These are phyloP conservation scores for Leccinum solheimii DNA, from an alignment of 1,284 basidiomycete species.

Conservation along the genomic window DNA sequence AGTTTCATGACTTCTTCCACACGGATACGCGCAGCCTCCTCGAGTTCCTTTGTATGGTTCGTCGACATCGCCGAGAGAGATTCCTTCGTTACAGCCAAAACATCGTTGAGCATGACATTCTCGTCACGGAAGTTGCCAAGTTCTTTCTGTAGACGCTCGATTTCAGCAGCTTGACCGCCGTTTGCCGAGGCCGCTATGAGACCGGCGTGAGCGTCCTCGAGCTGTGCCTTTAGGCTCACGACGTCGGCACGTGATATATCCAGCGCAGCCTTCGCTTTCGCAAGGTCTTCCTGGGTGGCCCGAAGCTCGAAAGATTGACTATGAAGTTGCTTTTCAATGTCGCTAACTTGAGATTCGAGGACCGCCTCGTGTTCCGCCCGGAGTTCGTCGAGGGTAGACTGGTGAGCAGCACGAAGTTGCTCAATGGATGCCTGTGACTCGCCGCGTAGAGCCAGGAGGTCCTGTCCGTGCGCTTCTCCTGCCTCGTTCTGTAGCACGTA, in stretches of 20 bases:
- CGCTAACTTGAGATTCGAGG: constrained; percentile 57
- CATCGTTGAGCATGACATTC: constrained; percentile 52
- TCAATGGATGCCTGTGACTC: constrained; percentile 65
- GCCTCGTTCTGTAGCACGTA: constrained; percentile 57
- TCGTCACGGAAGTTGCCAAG: constrained; percentile 48
- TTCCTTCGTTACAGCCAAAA: constrained; percentile 65
- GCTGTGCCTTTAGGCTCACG: constrained; percentile 56
- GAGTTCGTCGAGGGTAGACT: constrained; percentile 57
- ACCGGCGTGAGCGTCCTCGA: constrained; percentile 58
- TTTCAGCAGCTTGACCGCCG: constrained; percentile 53
- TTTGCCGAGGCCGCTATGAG: constrained; percentile 40
- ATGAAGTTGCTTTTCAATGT: constrained; percentile 64
- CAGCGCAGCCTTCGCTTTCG: constrained; percentile 65
- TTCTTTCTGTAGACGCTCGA: constrained; percentile 57
- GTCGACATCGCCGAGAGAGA: constrained; percentile 68
- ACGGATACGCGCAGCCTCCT: constrained; percentile 65
- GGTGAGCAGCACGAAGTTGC: constrained; percentile 64
- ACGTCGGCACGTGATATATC: constrained; percentile 55
- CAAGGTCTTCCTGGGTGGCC: constrained; percentile 78
- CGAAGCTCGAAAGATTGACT: constrained; percentile 63
- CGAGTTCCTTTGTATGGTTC: constrained; percentile 68
- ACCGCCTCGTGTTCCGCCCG: constrained; percentile 60
- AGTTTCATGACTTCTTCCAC: constrained; percentile 69
- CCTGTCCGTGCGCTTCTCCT: constrained; percentile 61
- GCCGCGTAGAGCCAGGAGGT: constrained; percentile 66